These are phyloP conservation scores for Pyrenopolyporus hunteri DNA, from an alignment of 495 filamentous ascomycete species.

Conservation along the genomic window DNA sequence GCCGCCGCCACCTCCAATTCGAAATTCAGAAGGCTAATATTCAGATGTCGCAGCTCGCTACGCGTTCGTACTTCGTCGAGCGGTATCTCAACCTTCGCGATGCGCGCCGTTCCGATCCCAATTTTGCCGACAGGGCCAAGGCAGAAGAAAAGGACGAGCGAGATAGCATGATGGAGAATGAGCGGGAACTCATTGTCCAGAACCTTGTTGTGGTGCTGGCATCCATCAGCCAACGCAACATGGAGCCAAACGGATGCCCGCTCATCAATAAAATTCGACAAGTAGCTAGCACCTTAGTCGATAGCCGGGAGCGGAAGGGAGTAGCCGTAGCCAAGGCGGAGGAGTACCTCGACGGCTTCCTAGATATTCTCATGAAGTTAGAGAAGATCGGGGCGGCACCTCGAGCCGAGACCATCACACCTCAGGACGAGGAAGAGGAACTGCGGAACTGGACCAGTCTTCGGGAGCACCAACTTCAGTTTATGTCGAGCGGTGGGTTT, in stretches of 20 bases:
- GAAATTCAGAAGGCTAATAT: slow-evolving; percentile 89
- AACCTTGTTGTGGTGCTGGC: slow-evolving; percentile 71
- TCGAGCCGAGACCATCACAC: slow-evolving; percentile 39
- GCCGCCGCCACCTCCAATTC: slow-evolving; percentile 67
- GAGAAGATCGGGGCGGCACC: slow-evolving; percentile 58
- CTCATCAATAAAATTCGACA: slow-evolving; percentile 75
- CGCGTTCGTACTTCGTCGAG: slow-evolving; percentile 80
- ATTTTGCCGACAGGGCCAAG: slow-evolving; percentile 32
- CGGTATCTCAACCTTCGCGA: slow-evolving; percentile 75
- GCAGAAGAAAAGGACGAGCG: slow-evolving; percentile 44
- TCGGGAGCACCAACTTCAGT: slow-evolving; percentile 72
- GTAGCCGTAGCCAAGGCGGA: slow-evolving; percentile 62
- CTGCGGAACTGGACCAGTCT: slow-evolving; percentile 75
- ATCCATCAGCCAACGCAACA: slow-evolving; percentile 76
- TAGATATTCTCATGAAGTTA: slow-evolving; percentile 72
- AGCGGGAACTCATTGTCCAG: slow-evolving; percentile 77
- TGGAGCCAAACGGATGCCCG: slow-evolving; percentile 80
- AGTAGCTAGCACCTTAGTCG: slow-evolving; percentile 76
- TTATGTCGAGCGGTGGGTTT: slow-evolving; percentile 69
- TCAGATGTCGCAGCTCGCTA: slow-evolving; percentile 73
- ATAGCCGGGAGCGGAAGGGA: slow-evolving; percentile 64
- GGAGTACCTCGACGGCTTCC: slow-evolving; percentile 68
- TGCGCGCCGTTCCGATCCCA: slow-evolving; percentile 49
- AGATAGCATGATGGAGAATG: slow-evolving; percentile 63
- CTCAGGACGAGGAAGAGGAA: slow-evolving; percentile 73